Evolutionary conservation across 139 green algal species (phyloP), one percentile per base, ranked within the genome.

Genomic region (Micractinium sp.): DNA sequence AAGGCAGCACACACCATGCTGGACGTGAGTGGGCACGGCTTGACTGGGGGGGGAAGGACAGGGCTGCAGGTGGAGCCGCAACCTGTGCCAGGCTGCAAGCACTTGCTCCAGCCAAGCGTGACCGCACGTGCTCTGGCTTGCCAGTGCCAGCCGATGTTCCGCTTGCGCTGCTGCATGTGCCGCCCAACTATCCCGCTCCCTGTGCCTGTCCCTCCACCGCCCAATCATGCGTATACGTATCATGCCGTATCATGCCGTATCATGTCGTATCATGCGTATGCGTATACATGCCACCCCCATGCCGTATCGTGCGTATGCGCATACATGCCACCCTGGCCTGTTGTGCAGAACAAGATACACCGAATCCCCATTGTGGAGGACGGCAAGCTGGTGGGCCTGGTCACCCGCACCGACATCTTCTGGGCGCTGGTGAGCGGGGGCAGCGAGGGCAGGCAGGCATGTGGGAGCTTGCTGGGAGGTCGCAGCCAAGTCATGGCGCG

Each of bases 371-470:
- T 95, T 0, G 90, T 95, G 33, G 90, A 94, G 22, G 41, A 89
- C 35, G 82, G 71, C 20, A 84, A 82, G 36, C 82, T 86, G 23
- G n/a, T 94, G 4, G 93, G 93, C 66, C 93, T 95, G 20, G 88
- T 95, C 14, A 95, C 92, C 2, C 80, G 93, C 35, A 93, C 91
- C 35, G 90, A 94, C 88, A 89, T 95, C 25, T 95, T 95, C 73
- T 87, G 81, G 74, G 93, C 88, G n/a, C 81, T 94, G 69, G 69
- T 76, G 69, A 33, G 69, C 27, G 3, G 20, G 27, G 15, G 25
- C 16, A 2, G 69, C 16, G 69, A 22, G 12, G 27, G 25, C 3
- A 2, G 69, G 69, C 25, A 76, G 25, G 25, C 25, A 35, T 35
- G 47, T 56, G 47, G 47, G 47, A 56, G 47, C 9, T 56, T 56